A percentile compares a stretch with the other conserved stretches of the same genome.
Evolutionary conservation across 352 stramenopile genomes (phyloP).

Genomic region (Globisporangium parvum): DNA sequence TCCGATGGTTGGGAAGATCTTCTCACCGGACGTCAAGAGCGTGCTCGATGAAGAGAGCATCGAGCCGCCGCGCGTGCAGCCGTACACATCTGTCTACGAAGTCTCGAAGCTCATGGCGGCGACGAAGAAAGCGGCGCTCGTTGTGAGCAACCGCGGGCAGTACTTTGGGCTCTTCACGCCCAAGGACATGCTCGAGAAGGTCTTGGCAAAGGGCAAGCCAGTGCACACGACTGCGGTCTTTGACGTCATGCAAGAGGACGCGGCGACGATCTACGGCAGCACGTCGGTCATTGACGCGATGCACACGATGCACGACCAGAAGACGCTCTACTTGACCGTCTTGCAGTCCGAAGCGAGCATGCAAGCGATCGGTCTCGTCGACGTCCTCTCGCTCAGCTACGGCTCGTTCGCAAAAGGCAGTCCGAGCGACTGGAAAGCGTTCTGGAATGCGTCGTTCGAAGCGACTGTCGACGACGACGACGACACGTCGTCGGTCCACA

Average conservation of each 20-base stretch:
- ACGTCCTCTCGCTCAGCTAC: constrained; percentile 86
- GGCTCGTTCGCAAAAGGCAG: constrained; percentile 86
- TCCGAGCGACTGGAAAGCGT: constrained; percentile 84
- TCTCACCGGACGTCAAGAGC: constrained; percentile 81
- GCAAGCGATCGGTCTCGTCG: constrained; percentile 72
- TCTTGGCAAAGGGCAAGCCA: constrained; percentile 89
- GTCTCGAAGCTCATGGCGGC: constrained; percentile 92
- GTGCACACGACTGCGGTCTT: constrained; percentile 90
- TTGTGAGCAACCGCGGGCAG: constrained; percentile 90
- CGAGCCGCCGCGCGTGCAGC: constrained; percentile 70
- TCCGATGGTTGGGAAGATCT: constrained; percentile 85
- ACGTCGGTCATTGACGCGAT: constrained; percentile 84
- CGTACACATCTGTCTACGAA: constrained; percentile 90
- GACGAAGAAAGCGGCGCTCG: constrained; percentile 92
- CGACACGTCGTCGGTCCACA: constrained; percentile 75
- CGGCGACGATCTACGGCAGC: constrained; percentile 55
- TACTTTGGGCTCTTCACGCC: constrained; percentile 96
- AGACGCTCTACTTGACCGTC: constrained; percentile 80
- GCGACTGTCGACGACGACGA: constrained; percentile 63
- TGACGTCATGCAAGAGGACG: constrained; percentile 86
- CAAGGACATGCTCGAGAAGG: constrained; percentile 96
- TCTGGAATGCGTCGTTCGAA: constrained; percentile 88
- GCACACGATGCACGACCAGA: constrained; percentile 86
- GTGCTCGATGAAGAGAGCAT: constrained; percentile 78
- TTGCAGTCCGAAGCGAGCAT: constrained; percentile 62